Evolutionary conservation across 257 asterid genomes (phyloP).

Genomic region (Knoxia roxburghii): DNA sequence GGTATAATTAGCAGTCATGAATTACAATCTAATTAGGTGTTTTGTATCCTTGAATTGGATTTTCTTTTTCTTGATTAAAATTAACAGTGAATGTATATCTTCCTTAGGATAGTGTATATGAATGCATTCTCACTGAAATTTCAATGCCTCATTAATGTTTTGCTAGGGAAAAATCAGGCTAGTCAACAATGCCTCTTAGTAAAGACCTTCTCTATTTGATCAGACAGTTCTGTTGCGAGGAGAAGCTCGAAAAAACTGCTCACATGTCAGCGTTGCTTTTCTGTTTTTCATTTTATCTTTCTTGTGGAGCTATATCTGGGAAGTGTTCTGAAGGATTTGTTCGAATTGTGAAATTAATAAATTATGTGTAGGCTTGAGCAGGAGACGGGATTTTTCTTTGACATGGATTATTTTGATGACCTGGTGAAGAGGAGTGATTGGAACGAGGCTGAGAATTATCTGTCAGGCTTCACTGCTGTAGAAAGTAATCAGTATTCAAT

Average conservation of each 20-base stretch:
- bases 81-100: background rate
- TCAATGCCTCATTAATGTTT: background rate
- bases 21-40: background rate
- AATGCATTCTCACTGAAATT: background rate
- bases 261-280: conserved; percentile 44
- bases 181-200: conserved; percentile 33
- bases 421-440: conserved; percentile 47
- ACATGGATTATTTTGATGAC: conserved; percentile 52
- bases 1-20: background rate
- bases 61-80: background rate
- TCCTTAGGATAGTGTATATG: background rate
- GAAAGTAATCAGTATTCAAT: conserved; percentile 48
- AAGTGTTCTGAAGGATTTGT: background rate
- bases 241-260: conserved; percentile 54
- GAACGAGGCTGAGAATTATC: conserved; percentile 56
- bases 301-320: background rate
- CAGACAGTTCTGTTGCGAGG: conserved; percentile 65
- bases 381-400: conserved; percentile 62
- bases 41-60: background rate
- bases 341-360: background rate
- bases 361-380: conserved; percentile 54
- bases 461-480: conserved; percentile 44
- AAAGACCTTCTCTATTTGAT: conserved; percentile 65
- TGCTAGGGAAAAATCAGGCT: conserved; percentile 7
- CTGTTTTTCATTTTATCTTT: background rate